A percentile compares a stretch with the other conserved stretches of the same genome.
Conservation (phyloP, 352 stramenopile species). For the Globisporangium heterothallicum region DNA sequence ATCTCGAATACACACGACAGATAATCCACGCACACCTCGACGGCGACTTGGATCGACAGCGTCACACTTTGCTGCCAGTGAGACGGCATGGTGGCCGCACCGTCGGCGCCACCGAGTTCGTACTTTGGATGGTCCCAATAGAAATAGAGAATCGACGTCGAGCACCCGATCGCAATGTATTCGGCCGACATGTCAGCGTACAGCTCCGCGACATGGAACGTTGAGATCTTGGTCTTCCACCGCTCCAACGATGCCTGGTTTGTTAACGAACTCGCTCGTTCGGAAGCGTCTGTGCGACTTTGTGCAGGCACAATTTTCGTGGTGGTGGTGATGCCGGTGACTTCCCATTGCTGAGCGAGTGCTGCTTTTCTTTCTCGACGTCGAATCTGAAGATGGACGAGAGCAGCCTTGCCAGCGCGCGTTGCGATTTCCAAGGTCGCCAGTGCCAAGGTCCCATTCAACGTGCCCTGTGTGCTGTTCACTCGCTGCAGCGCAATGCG, state of each 20-base stretch:
- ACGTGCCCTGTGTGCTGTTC: not conserved
- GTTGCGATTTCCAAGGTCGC: constrained; percentile 11
- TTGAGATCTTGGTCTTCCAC: constrained; percentile 17
- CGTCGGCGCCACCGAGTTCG: not conserved
- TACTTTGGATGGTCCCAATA: constrained; percentile 27
- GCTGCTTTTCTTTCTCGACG: too few relatives aligned
- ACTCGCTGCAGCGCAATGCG: constrained; percentile 15
- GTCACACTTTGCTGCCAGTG: not conserved
- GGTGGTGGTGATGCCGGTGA: too few relatives aligned
- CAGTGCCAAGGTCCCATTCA: not conserved
- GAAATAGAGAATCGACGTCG: constrained; percentile 34
- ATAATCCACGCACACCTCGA: constrained; percentile 7
- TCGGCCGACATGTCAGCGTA: constrained; percentile 40
- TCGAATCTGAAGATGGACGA: too few relatives aligned
- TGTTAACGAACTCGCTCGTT: too few relatives aligned
- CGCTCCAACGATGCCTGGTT: too few relatives aligned
- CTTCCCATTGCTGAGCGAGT: too few relatives aligned
- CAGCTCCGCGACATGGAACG: constrained; percentile 24
- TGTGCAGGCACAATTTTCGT: too few relatives aligned
- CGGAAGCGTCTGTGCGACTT: too few relatives aligned
- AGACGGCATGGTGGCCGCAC: not conserved
- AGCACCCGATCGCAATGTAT: constrained; percentile 39
- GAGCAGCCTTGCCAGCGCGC: too few relatives aligned
- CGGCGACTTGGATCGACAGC: not conserved
- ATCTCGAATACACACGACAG: constrained; percentile 6